Evolutionary conservation across 495 filamentous ascomycete species (phyloP).

Genomic region (Penicillium bialowiezense): DNA sequence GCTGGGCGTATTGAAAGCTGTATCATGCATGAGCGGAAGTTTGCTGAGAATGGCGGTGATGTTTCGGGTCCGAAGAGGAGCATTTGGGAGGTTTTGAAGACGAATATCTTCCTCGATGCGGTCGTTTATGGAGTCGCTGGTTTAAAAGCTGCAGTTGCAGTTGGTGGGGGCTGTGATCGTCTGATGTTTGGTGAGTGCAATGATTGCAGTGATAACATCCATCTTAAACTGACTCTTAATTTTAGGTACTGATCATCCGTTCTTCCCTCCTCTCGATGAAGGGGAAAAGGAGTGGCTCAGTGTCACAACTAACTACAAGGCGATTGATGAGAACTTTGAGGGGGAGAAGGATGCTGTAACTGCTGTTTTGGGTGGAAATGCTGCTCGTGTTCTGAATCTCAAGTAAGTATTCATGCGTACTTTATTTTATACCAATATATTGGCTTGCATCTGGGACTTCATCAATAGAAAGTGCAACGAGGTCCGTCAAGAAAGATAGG

Average conservation of each 20-base stretch:
- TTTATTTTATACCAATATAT: not conserved
- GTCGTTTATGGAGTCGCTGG: conserved; percentile 77
- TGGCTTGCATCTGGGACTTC: not conserved
- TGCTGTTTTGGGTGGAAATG: conserved; percentile 68
- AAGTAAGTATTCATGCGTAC: conserved; percentile 21
- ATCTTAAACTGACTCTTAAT: conserved; percentile 8
- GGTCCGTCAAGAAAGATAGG: not conserved
- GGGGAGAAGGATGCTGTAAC: conserved; percentile 45
- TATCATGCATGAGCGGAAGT: conserved; percentile 74
- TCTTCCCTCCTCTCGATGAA: conserved; percentile 78
- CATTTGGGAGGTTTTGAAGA: conserved; percentile 77
- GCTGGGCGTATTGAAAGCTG: conserved; percentile 89
- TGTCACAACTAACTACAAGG: conserved; percentile 72
- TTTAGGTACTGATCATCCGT: conserved; percentile 83
- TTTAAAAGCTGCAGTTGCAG: conserved; percentile 65
- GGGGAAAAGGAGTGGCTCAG: conserved; percentile 73
- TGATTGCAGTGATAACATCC: not conserved
- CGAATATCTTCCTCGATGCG: conserved; percentile 90
- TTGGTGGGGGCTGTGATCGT: conserved; percentile 56
- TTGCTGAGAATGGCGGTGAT: conserved; percentile 49
- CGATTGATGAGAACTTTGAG: conserved; percentile 60
- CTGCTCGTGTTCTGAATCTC: conserved; percentile 59
- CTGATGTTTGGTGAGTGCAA: conserved; percentile 66
- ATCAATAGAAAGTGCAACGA: not conserved
- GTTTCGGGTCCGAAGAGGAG: conserved; percentile 50